phyloP scores from a whole-genome alignment of 768 basidiomycete species.

The Calocera cornea region DNA sequence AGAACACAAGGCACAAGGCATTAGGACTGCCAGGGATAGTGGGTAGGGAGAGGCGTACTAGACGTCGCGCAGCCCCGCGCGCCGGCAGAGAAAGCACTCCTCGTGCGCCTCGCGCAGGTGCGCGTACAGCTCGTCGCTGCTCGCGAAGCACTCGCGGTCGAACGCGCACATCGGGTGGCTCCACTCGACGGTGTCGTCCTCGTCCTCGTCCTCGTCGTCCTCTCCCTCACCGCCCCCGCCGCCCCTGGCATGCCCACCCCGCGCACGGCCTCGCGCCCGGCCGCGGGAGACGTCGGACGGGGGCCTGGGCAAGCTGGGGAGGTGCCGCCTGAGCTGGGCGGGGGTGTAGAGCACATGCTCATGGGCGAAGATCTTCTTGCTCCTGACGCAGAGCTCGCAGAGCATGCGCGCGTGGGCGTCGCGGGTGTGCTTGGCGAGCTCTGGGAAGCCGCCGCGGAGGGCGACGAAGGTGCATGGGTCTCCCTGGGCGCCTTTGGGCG shows the following conservation, averaged over 20 bases:
- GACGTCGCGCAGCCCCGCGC: constrained; percentile 62
- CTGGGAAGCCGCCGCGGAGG: neutral
- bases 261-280: neutral
- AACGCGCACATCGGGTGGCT: constrained; percentile 74
- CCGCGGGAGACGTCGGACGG: constrained; percentile 32
- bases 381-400: constrained; percentile 75
- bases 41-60: constrained; percentile 46
- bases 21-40: neutral
- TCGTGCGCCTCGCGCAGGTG: constrained; percentile 93
- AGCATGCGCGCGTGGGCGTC: neutral
- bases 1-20: neutral
- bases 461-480: neutral
- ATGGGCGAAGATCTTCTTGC: constrained; percentile 90
- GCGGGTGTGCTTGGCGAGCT: neutral
- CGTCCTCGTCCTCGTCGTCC: constrained; percentile 17
- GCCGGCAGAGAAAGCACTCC: constrained; percentile 90
- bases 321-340: constrained; percentile 49
- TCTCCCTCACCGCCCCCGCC: constrained; percentile 5
- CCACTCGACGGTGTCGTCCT: constrained; percentile 11
- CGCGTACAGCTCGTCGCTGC: constrained; percentile 81
- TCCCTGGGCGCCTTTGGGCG: neutral
- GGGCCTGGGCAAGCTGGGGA: constrained; percentile 36
- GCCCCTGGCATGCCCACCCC: constrained; percentile 5
- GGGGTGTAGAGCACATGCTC: constrained; percentile 78
- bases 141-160: constrained; percentile 84